phyloP scores from a whole-genome alignment of 768 basidiomycete species.

The Lactifluus pinguis region DNA sequence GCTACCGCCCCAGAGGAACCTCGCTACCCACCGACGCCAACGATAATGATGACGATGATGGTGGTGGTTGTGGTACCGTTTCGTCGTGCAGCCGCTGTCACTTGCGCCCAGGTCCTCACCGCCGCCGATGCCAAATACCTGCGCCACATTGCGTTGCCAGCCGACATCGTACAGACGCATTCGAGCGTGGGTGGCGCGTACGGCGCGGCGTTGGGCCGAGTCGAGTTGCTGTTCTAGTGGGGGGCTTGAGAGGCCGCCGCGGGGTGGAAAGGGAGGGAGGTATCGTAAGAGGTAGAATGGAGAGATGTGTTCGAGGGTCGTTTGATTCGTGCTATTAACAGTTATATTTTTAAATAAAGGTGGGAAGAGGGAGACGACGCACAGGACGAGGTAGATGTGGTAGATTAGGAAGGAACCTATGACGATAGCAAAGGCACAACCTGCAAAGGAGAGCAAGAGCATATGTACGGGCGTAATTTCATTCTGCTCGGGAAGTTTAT shows the following conservation, averaged over 20 bases:
- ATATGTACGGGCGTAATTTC: slow-evolving; percentile 62
- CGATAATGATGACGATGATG: slow-evolving; percentile 11
- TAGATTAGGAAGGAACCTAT: slow-evolving; percentile 71
- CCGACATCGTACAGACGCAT: slow-evolving; percentile 68
- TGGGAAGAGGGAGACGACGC: slow-evolving; percentile 27
- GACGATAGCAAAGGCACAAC: slow-evolving; percentile 50
- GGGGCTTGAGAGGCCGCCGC: slow-evolving; percentile 47
- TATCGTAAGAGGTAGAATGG: slow-evolving; percentile 67
- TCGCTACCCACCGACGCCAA: slow-evolving; percentile 42
- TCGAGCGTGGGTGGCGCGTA: slow-evolving; percentile 51
- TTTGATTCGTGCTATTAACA: slow-evolving; percentile 62
- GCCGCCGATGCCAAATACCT: slow-evolving; percentile 42
- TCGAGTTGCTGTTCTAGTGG: slow-evolving; percentile 67
- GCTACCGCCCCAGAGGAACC: slow-evolving; percentile 52
- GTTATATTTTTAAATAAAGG: not conserved
- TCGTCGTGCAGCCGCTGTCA: not conserved
- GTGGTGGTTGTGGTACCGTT: slow-evolving; percentile 24
- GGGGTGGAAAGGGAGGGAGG: slow-evolving; percentile 54
- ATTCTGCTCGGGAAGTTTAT: slow-evolving; percentile 33
- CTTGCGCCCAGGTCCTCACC: too few relatives aligned
- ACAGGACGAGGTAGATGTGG: slow-evolving; percentile 71
- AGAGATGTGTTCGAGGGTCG: slow-evolving; percentile 70
- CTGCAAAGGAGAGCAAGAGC: slow-evolving; percentile 51
- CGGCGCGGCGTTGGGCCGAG: slow-evolving; percentile 51
- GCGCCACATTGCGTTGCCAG: slow-evolving; percentile 58